phyloP scores from a whole-genome alignment of 2,329 filamentous ascomycete species.

The Dothistroma pini region DNA sequence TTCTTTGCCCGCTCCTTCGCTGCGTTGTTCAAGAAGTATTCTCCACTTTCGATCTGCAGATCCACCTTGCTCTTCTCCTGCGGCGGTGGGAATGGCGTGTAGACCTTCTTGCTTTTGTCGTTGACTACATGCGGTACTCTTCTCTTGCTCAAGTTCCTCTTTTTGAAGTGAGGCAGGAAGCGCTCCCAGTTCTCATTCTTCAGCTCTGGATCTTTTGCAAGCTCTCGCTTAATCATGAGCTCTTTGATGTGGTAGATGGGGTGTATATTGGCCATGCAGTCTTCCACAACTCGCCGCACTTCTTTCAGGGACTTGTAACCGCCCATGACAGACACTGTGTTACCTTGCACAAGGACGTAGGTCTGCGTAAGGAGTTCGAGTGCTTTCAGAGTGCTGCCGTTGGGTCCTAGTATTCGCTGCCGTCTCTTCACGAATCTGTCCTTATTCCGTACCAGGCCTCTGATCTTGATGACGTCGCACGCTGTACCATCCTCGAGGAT shows the following conservation, averaged over 20 bases:
- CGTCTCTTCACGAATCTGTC: slow-evolving; percentile 93
- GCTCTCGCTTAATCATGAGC: slow-evolving; percentile 88
- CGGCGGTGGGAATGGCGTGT: slow-evolving; percentile 94
- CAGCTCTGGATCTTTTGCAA: slow-evolving; percentile 83
- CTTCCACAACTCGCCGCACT: slow-evolving; percentile 80
- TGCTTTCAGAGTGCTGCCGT: slow-evolving; percentile 89
- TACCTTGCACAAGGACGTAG: slow-evolving; percentile 94
- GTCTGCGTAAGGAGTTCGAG: slow-evolving; percentile 86
- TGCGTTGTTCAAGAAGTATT: slow-evolving; percentile 92
- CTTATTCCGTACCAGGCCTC: slow-evolving; percentile 85
- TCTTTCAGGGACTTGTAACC: slow-evolving; percentile 92
- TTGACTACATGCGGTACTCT: slow-evolving; percentile 77
- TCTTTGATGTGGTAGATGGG: slow-evolving; percentile 92
- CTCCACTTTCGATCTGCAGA: slow-evolving; percentile 93
- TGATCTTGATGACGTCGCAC: slow-evolving; percentile 94
- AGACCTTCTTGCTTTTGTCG: slow-evolving; percentile 90
- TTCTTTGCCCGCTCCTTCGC: slow-evolving; percentile 80
- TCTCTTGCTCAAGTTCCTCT: slow-evolving; percentile 80
- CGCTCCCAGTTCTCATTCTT: slow-evolving; percentile 90
- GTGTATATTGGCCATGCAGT: slow-evolving; percentile 95
- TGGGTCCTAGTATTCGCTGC: slow-evolving; percentile 86
- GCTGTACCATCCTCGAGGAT: slow-evolving; percentile 90
- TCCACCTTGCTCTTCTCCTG: slow-evolving; percentile 99
- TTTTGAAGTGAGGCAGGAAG: slow-evolving; percentile 97
- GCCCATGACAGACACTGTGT: slow-evolving; percentile 90